Percentiles rank a stretch among this genome's conserved stretches.
These are phyloP conservation scores for Cyclotella sp. DNA, from an alignment of 108 stramenopile genomes.

Conservation along the genomic window DNA sequence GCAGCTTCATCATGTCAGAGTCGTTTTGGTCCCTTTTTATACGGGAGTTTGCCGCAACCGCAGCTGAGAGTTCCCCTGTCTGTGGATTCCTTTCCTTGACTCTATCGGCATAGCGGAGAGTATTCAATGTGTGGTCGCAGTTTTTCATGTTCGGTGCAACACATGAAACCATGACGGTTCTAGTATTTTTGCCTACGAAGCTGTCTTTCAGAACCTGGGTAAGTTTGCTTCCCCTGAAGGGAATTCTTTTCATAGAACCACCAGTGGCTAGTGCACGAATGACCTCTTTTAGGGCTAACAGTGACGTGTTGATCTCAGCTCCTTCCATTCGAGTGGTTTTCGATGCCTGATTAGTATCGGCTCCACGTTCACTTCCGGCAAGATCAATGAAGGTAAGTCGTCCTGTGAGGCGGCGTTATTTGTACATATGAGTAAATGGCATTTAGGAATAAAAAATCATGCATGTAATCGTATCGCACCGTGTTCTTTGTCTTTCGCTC, in stretches of 20 bases:
- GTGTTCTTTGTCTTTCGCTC: constrained; percentile 68
- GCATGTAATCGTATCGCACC: constrained; percentile 24
- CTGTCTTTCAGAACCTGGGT: constrained; percentile 96
- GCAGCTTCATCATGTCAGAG: constrained; percentile 13
- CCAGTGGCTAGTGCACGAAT: constrained; percentile 96
- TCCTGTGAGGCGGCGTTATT: constrained; percentile 43
- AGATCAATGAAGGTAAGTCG: constrained; percentile 97
- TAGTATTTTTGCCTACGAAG: constrained; percentile 90
- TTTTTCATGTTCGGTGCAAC: constrained; percentile 94
- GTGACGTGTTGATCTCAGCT: constrained; percentile 98
- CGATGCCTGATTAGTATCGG: constrained; percentile 93
- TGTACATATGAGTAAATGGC: background rate
- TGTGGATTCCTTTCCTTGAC: constrained; percentile 92
- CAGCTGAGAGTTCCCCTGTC: constrained; percentile 62
- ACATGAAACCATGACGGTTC: constrained; percentile 98
- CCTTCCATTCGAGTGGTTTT: constrained; percentile 95
- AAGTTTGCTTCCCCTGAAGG: constrained; percentile 96
- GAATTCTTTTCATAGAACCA: constrained; percentile 90
- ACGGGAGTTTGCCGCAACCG: constrained; percentile 33
- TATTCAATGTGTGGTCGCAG: constrained; percentile 98
- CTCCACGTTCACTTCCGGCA: constrained; percentile 97
- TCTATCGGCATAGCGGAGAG: constrained; percentile 97
- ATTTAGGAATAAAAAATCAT: background rate
- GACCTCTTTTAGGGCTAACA: constrained; percentile 99
- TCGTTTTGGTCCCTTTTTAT: constrained; percentile 46